Conservation (phyloP, 1,139 yeast genomes). For the Suhomyces wounanorum region DNA sequence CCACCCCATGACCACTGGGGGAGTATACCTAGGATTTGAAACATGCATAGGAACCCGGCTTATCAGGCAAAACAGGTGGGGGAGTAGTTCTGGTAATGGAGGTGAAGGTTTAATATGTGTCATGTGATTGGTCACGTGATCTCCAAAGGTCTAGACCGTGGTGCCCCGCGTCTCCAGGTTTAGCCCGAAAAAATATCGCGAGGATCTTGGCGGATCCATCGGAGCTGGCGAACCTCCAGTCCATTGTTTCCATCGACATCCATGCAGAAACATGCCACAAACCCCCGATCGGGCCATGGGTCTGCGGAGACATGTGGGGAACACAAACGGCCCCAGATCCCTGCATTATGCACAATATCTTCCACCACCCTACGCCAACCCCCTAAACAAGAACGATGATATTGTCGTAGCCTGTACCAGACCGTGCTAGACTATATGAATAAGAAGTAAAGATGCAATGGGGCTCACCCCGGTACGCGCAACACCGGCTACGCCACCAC, state of each 20-base stretch:
- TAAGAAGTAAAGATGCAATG: neutral
- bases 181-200: neutral
- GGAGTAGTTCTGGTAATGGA: no score
- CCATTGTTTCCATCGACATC: neutral
- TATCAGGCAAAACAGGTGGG: no score
- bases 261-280: neutral
- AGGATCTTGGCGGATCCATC: neutral
- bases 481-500: slow-evolving; percentile 1
- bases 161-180: no score
- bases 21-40: neutral
- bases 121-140: neutral
- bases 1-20: neutral
- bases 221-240: neutral
- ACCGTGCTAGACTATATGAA: neutral
- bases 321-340: neutral
- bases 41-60: neutral
- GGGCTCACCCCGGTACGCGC: neutral
- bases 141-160: neutral
- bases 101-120: neutral
- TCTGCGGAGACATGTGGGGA: slow-evolving; percentile 2
- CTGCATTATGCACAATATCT: neutral
- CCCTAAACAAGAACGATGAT: neutral
- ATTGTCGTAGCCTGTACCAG: neutral
- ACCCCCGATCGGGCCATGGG: neutral
- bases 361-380: neutral